These are phyloP conservation scores for Stylonectria norvegica DNA, from an alignment of 2,329 filamentous ascomycete species.

Conservation along the genomic window DNA sequence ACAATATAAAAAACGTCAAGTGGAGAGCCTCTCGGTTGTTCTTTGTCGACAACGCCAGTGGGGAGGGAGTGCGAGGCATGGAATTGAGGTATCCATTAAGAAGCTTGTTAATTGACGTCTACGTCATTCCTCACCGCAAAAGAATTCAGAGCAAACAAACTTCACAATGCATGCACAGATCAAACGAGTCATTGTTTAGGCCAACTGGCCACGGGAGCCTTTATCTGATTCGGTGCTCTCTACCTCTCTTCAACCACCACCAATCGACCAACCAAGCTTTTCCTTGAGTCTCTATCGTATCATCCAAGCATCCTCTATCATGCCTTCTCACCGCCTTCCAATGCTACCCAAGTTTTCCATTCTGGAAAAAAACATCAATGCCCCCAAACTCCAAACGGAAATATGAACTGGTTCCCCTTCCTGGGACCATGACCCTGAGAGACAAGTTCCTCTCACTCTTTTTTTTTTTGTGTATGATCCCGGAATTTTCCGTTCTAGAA, in stretches of 20 bases:
- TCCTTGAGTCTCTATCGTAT: conserved; percentile 6
- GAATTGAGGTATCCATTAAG: too few relatives aligned
- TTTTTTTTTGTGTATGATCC: conserved; percentile 1
- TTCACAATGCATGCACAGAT: too few relatives aligned
- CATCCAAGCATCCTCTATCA: conserved; percentile 11
- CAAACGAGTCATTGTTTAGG: too few relatives aligned
- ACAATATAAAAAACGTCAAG: too few relatives aligned
- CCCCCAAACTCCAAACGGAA: conserved; percentile 20
- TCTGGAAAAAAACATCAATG: conserved; percentile 7
- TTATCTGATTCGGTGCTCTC: conserved; percentile 4
- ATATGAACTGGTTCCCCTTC: conserved; percentile 6
- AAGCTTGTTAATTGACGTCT: too few relatives aligned
- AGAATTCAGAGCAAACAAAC: too few relatives aligned
- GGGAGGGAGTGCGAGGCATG: too few relatives aligned
- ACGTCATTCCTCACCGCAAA: too few relatives aligned
- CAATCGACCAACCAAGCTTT: conserved; percentile 1
- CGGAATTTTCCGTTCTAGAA: neutral
- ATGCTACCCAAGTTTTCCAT: conserved; percentile 9
- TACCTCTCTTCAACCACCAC: conserved; percentile 4
- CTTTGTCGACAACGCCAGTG: too few relatives aligned
- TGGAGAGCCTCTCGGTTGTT: too few relatives aligned
- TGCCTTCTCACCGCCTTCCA: conserved; percentile 1
- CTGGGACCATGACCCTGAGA: neutral
- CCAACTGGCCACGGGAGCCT: conserved; percentile 4
- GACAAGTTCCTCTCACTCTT: neutral